Evolutionary conservation across 2,329 filamentous ascomycete species (phyloP).

Genomic region (Nigrospora oryzae): DNA sequence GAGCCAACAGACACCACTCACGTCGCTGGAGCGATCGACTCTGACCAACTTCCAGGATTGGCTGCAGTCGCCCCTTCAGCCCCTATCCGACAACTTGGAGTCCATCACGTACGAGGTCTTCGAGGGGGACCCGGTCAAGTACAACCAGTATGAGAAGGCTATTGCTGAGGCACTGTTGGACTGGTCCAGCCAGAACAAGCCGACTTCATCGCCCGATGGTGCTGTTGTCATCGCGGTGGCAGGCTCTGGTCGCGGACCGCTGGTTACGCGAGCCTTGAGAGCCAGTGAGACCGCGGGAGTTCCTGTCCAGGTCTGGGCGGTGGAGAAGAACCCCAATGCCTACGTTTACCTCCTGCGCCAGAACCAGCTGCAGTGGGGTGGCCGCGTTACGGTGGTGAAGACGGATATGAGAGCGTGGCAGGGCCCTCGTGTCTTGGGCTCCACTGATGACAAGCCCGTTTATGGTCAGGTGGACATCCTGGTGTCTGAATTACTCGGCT

Average conservation of each 20-base stretch:
- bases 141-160: constrained; percentile 87
- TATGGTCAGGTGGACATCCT: constrained; percentile 78
- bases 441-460: constrained; percentile 33
- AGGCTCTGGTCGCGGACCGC: constrained; percentile 83
- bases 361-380: constrained; percentile 74
- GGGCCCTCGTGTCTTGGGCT: constrained; percentile 54
- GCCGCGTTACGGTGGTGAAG: constrained; percentile 78
- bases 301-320: constrained; percentile 76
- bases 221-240: constrained; percentile 83
- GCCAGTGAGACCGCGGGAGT: constrained; percentile 73
- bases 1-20: constrained; percentile 61
- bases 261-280: constrained; percentile 78
- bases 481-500: constrained; percentile 87
- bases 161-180: constrained; percentile 74
- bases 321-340: constrained; percentile 98
- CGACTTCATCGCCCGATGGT: constrained; percentile 62
- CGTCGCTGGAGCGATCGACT: constrained; percentile 39
- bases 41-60: constrained; percentile 74
- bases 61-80: constrained; percentile 89
- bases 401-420: constrained; percentile 97
- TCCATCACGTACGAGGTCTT: constrained; percentile 98
- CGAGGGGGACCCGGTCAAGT: constrained; percentile 96
- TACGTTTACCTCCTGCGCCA: constrained; percentile 87
- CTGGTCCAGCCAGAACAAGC: constrained; percentile 64
- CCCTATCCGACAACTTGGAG: constrained; percentile 90